Evolutionary conservation across 331 rosid species (phyloP).

Genomic region (Dryas integrifolia): DNA sequence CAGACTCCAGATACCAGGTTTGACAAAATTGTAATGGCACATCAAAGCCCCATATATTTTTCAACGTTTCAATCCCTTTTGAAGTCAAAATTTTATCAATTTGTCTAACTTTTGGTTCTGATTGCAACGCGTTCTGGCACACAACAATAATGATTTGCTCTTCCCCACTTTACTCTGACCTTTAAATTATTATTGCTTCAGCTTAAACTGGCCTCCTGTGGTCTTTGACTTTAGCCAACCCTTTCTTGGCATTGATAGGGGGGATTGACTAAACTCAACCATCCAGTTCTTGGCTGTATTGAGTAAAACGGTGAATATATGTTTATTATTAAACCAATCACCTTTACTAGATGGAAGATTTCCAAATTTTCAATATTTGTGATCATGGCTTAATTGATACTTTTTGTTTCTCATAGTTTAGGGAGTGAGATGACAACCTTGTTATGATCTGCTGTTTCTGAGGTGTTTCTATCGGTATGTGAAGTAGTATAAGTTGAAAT

Average conservation of each 20-base stretch:
- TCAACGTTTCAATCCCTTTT: not conserved
- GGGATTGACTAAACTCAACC: not conserved
- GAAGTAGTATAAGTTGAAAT: too few species aligned
- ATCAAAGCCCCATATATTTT: conserved; percentile 1
- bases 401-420: too few species aligned
- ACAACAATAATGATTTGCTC: not conserved
- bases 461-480: too few species aligned
- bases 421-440: too few species aligned
- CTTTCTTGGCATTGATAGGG: conserved; percentile 6
- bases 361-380: too few species aligned
- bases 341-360: too few species aligned
- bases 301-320: too few species aligned
- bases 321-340: too few species aligned
- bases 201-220: not conserved
- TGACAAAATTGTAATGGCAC: conserved; percentile 1
- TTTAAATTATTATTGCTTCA: conserved; percentile 1
- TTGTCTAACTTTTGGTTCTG: not conserved
- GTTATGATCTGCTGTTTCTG: too few species aligned
- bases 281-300: not conserved
- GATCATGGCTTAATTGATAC: too few species aligned
- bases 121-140: conserved; percentile 24
- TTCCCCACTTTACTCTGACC: conserved; percentile 23
- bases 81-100: not conserved
- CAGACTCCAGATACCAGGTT: not conserved
- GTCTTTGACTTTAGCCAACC: conserved; percentile 19